Evolutionary conservation across 371 early-diverging fungal species (phyloP).

Genomic region (Rozella allomycis): DNA sequence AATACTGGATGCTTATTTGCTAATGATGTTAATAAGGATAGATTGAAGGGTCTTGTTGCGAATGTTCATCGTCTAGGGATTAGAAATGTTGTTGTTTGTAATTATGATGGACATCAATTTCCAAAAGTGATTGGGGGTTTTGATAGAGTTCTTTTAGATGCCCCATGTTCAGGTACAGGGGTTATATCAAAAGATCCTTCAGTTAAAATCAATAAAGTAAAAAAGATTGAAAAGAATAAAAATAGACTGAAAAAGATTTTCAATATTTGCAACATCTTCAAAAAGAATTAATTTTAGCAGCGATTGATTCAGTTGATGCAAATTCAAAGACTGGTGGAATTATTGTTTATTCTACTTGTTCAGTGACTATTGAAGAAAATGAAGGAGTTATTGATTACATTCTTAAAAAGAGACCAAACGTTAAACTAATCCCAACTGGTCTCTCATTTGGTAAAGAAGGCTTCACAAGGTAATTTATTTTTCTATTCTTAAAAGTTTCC

Average conservation of each 20-base stretch:
- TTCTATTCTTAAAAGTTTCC: slow-evolving; percentile 27
- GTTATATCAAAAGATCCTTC: slow-evolving; percentile 95
- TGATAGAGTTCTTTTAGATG: slow-evolving; percentile 94
- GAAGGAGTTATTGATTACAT: slow-evolving; percentile 96
- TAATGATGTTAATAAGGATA: slow-evolving; percentile 89
- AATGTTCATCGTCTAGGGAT: slow-evolving; percentile 92
- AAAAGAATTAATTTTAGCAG: slow-evolving; percentile 83
- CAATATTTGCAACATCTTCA: slow-evolving; percentile 72
- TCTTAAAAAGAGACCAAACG: slow-evolving; percentile 74
- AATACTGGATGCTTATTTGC: slow-evolving; percentile 95
- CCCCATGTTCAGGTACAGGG: slow-evolving; percentile 98
- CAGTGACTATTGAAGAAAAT: slow-evolving; percentile 95
- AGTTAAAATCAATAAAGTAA: slow-evolving; percentile 74
- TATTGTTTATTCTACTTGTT: slow-evolving; percentile 98
- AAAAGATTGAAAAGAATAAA: neutral
- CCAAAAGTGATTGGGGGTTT: slow-evolving; percentile 84
- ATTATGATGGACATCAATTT: slow-evolving; percentile 90
- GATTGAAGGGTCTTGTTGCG: slow-evolving; percentile 68
- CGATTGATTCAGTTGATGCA: slow-evolving; percentile 93
- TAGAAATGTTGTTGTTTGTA: slow-evolving; percentile 82
- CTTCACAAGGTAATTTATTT: slow-evolving; percentile 30
- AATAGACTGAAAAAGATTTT: slow-evolving; percentile 64
- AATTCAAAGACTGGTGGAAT: slow-evolving; percentile 78
- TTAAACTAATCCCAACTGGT: slow-evolving; percentile 69
- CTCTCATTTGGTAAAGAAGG: slow-evolving; percentile 83